Evolutionary conservation across 1,284 basidiomycete species (phyloP).

Genomic region (Cutaneotrichosporon dermatis): DNA sequence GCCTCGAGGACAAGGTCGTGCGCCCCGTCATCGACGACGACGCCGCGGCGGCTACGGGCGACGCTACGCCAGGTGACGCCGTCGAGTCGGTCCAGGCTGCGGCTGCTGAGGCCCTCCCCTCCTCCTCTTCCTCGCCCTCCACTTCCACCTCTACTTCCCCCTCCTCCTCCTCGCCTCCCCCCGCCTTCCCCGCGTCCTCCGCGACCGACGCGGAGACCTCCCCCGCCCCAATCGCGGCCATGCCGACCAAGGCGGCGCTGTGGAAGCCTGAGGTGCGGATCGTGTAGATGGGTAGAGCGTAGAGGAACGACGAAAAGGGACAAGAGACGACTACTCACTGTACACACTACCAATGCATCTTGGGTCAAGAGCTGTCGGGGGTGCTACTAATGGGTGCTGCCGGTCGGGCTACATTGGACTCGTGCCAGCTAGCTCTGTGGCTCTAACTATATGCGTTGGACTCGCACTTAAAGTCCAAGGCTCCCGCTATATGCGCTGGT

Average conservation of each 20-base stretch:
- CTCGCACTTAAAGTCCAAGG: too few relatives aligned
- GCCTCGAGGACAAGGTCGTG: conserved; percentile 33
- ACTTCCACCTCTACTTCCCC: too few relatives aligned
- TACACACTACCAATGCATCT: conserved; percentile 1
- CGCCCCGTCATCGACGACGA: not conserved
- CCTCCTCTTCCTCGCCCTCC: too few relatives aligned
- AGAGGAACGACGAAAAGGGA: too few relatives aligned
- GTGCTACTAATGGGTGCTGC: too few relatives aligned
- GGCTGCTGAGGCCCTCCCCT: too few relatives aligned
- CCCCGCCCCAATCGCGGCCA: not conserved
- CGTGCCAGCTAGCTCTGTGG: too few relatives aligned
- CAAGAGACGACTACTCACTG: not conserved
- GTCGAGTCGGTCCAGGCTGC: not conserved
- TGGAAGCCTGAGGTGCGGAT: not conserved
- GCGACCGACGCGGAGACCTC: not conserved
- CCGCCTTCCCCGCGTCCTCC: not conserved
- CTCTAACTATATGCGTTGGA: too few relatives aligned
- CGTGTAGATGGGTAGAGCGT: not conserved
- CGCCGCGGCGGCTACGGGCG: not conserved
- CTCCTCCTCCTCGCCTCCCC: too few relatives aligned
- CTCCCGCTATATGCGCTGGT: too few relatives aligned
- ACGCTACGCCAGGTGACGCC: not conserved
- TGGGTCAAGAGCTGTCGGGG: not conserved
- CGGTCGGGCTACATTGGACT: too few relatives aligned
- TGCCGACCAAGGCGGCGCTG: not conserved